A percentile compares a stretch with the other conserved stretches of the same genome.
These are phyloP conservation scores for Melastoma candidum DNA, from an alignment of 441 rosid genomes.

Conservation along the genomic window DNA sequence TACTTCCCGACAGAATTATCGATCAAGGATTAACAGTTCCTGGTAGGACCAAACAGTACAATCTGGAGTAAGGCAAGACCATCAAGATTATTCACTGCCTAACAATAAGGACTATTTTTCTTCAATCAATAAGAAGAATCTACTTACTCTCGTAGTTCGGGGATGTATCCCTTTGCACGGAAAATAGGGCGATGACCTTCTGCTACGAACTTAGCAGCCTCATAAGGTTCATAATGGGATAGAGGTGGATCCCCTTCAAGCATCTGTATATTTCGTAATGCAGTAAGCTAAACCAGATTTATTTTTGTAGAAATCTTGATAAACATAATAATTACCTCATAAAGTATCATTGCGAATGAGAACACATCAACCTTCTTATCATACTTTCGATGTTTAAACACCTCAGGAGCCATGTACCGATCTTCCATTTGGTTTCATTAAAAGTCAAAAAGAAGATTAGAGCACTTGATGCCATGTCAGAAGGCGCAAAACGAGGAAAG, in stretches of 20 bases:
- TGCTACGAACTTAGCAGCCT: constrained; percentile 89
- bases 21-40: too few species aligned
- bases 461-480: too few species aligned
- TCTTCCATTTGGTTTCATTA: constrained; percentile 40
- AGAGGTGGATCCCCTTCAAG: constrained; percentile 96
- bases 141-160: constrained; percentile 81
- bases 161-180: constrained; percentile 61
- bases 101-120: too few species aligned
- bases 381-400: constrained; percentile 88
- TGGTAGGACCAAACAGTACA: too few species aligned
- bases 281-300: constrained; percentile 17
- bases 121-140: constrained; percentile 1
- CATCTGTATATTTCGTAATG: constrained; percentile 47
- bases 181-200: constrained; percentile 84
- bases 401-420: constrained; percentile 99
- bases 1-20: too few species aligned
- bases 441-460: neutral
- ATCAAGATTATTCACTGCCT: too few species aligned
- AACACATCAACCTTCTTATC: constrained; percentile 99
- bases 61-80: too few species aligned
- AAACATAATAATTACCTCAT: constrained; percentile 49
- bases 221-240: constrained; percentile 77
- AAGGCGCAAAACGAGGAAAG: too few species aligned
- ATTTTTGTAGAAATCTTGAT: constrained; percentile 5
- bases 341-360: constrained; percentile 94